Evolutionary conservation across 2,329 filamentous ascomycete genomes (phyloP).

Genomic region (Cercospora canescens): DNA sequence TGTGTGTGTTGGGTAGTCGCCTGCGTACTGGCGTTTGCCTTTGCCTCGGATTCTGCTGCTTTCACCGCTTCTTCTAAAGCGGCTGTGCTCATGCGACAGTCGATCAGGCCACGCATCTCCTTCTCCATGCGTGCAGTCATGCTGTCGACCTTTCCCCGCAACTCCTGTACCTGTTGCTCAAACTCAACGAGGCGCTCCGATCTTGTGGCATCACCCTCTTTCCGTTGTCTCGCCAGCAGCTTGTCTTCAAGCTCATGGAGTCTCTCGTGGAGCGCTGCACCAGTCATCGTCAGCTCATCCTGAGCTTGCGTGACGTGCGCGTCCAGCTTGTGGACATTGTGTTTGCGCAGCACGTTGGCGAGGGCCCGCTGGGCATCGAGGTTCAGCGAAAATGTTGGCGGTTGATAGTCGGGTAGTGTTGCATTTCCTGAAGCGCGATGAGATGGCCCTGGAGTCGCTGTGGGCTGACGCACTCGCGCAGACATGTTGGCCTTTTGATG

Average conservation of each 20-base stretch:
- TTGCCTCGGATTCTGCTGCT: slow-evolving; percentile 42
- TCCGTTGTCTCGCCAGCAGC: slow-evolving; percentile 36
- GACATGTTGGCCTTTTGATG: slow-evolving; percentile 4
- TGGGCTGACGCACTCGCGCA: slow-evolving; percentile 6
- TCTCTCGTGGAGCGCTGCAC: slow-evolving; percentile 58
- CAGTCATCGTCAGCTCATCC: slow-evolving; percentile 49
- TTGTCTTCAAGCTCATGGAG: slow-evolving; percentile 40
- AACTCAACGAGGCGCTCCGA: slow-evolving; percentile 40
- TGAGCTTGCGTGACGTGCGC: slow-evolving; percentile 50
- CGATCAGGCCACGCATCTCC: slow-evolving; percentile 58
- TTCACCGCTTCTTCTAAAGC: slow-evolving; percentile 46
- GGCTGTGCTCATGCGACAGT: slow-evolving; percentile 52
- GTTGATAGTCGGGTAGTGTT: slow-evolving; percentile 53
- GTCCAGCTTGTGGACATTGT: slow-evolving; percentile 47
- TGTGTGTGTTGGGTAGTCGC: slow-evolving; percentile 36
- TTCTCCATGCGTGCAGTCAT: slow-evolving; percentile 59
- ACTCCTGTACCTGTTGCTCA: slow-evolving; percentile 42
- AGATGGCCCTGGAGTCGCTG: slow-evolving; percentile 13
- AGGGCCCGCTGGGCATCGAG: slow-evolving; percentile 48
- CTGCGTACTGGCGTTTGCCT: slow-evolving; percentile 38
- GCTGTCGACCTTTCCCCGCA: slow-evolving; percentile 48
- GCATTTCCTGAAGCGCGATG: slow-evolving; percentile 6
- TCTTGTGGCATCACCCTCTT: slow-evolving; percentile 27
- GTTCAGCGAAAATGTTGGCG: slow-evolving; percentile 54
- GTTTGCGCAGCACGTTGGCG: slow-evolving; percentile 43